Base-by-base conservation (phyloP, 495 filamentous ascomycete species). In the Daldinia decipiens region DNA sequence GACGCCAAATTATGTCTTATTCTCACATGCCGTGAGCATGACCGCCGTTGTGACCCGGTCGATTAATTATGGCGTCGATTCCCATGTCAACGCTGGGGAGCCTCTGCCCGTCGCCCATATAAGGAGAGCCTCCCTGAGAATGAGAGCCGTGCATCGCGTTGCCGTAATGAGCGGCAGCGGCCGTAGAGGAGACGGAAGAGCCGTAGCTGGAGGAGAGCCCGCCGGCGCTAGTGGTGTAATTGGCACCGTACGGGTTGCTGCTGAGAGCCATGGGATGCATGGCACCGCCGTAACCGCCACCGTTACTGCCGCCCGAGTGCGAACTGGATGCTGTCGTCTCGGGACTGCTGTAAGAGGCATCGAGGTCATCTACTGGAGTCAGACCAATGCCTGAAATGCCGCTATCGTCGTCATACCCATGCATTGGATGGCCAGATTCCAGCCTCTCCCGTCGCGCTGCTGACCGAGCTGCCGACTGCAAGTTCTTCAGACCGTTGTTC, bases 401-500 rank as follows among this genome's bases (percentile, higher is more conserved):
- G 70, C 76, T 80, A 75, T 84, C 81, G 74, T 85, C 83, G 77
- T 84, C 83, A 79, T 84, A 85, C 66, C 70, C 78, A 67, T 77
- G 68, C 31, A 79, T 64, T 53, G 73, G 70, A 61, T 79, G 77
- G 24, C 80, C 79, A 24, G 79, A 75, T 73, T 83, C 82, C 61
- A 86, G 76, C 54, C 85, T 81, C 76, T 86, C 85, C 52, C 82
- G 81, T 60, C 86, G 82, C 40, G 84, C 79, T 55, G 79, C 80
- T 51, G 84, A 79, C 67, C 85, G 81, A 29, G 85, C 83, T 27
- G 83, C 79, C 51, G 81, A 82, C 70, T 86, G 84, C 67, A 87
- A 81, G 77, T 87, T 87, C 70, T 86, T 87, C 59, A 87, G 80
- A 47, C 86, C 86, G 72, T 85, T 84, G 73, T 83, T 83, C 84